phyloP scores from a whole-genome alignment of 2,329 filamentous ascomycete genomes.

The Fusarium incarnatum region DNA sequence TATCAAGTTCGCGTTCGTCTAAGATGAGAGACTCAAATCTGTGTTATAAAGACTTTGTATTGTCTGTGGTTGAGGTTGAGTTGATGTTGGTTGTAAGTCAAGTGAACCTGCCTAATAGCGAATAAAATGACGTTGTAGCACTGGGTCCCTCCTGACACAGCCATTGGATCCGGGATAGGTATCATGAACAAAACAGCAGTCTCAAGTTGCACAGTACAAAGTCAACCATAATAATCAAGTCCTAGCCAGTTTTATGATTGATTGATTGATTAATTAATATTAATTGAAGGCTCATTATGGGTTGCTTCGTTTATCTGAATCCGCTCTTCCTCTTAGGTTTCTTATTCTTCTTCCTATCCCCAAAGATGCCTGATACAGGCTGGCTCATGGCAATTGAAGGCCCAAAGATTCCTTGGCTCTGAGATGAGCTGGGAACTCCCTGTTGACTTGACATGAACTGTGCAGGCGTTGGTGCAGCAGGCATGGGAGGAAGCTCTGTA shows the following conservation, averaged over 20 bases:
- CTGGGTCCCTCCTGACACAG: background rate
- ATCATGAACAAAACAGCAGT: conserved; percentile 28
- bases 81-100: conserved; percentile 39
- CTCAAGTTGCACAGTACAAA: background rate
- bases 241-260: background rate
- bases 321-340: conserved; percentile 58
- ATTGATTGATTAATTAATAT: background rate
- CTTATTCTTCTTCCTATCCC: conserved; percentile 57
- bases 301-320: conserved; percentile 49
- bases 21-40: background rate
- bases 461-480: conserved; percentile 38
- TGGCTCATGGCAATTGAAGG: conserved; percentile 59
- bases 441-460: conserved; percentile 54
- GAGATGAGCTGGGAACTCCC: conserved; percentile 50
- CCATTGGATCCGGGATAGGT: background rate
- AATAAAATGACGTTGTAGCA: conserved; percentile 38
- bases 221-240: background rate
- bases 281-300: background rate
- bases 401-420: conserved; percentile 47
- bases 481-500: conserved; percentile 25
- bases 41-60: background rate
- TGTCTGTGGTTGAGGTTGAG: background rate
- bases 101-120: conserved; percentile 15
- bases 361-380: conserved; percentile 59
- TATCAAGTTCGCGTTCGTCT: background rate